Evolutionary conservation across 129 eudicot genomes (phyloP).

Genomic region (Escallonia herrerae): DNA sequence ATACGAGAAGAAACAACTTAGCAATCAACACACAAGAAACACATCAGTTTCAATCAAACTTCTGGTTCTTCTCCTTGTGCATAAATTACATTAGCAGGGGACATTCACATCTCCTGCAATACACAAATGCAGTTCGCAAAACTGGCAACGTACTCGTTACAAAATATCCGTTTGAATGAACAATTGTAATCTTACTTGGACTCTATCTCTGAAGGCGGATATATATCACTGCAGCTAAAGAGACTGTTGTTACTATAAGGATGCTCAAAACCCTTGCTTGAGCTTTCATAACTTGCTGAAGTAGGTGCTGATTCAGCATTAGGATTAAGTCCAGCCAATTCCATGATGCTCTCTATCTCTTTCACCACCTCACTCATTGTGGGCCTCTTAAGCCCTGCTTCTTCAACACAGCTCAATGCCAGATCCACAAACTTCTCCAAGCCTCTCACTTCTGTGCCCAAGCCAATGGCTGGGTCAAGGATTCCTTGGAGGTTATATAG

Average conservation of each 20-base stretch:
- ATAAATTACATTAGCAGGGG: no score
- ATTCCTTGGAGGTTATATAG: slow-evolving; percentile 43
- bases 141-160: no score
- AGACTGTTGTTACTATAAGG: slow-evolving; percentile 20
- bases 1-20: no score
- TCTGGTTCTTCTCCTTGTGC: no score
- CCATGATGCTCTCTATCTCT: slow-evolving; percentile 55
- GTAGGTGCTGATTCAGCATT: slow-evolving; percentile 20
- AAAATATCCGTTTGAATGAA: no score
- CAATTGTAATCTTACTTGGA: slow-evolving; percentile 2
- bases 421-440: slow-evolving; percentile 40
- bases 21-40: no score
- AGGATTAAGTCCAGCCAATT: slow-evolving; percentile 18
- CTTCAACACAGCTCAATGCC: slow-evolving; percentile 26
- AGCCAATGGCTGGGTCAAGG: slow-evolving; percentile 58
- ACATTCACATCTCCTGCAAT: no score
- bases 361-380: slow-evolving; percentile 35
- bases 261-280: slow-evolving; percentile 10
- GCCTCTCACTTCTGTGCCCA: slow-evolving; percentile 28
- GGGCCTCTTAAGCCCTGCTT: slow-evolving; percentile 22
- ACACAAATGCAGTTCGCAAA: no score
- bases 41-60: no score
- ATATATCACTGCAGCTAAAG: slow-evolving; percentile 12
- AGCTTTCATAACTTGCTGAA: slow-evolving; percentile 24
- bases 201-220: slow-evolving; percentile 13